Base-by-base conservation (phyloP, 148 eudicot species). In the Arbutus unedo region DNA sequence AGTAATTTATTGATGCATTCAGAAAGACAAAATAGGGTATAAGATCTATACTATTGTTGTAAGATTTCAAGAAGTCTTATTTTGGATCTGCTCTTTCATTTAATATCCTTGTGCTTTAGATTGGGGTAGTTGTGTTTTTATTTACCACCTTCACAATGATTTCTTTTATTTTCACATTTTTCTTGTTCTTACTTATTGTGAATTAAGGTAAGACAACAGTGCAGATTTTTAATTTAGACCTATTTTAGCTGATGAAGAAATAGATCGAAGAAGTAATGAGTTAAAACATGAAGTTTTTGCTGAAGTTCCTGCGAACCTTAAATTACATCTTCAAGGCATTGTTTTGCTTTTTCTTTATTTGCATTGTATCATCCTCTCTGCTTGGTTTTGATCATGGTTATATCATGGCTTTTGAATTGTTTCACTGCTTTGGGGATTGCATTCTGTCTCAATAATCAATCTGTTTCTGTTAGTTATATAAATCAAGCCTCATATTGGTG, bases 81-180 rank as follows among this genome's bases (percentile, higher is more conserved):
- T 79, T 45, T 79, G 81, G 56, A 21, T 49, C 81, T 47, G 62
- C 5, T 14, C 21, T 79, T 64, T 70, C 53, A 60, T 59, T n/a
- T 19, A 47, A n/a, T 55, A 75, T 21, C 8, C 50, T 7, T 62
- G 44, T 7, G 38, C 19, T 51, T 67, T 14, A 51, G n/a, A 49
- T 66, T 80, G 57, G 41, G 64, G 67, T 60, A 44, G 4, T 31
- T 68, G 3, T 25, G 10, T 25, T 68, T 67, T 50, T 38, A 71
- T 53, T 71, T 25, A 3, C 41, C 66, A 23, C 16, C 66, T 81
- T 81, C 51, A 70, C 49, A 53, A 6, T 43, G 50, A 70, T 81
- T 51, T 4, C 9, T 8, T 41, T 70, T 43, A 4, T 19, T 25
- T 43, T 15, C 71, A 9, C 41, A 64, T 66, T 5, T 50, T 18